Base-by-base conservation (phyloP, 192 early-diverging fungal genomes). In the Coemansia furcata region DNA sequence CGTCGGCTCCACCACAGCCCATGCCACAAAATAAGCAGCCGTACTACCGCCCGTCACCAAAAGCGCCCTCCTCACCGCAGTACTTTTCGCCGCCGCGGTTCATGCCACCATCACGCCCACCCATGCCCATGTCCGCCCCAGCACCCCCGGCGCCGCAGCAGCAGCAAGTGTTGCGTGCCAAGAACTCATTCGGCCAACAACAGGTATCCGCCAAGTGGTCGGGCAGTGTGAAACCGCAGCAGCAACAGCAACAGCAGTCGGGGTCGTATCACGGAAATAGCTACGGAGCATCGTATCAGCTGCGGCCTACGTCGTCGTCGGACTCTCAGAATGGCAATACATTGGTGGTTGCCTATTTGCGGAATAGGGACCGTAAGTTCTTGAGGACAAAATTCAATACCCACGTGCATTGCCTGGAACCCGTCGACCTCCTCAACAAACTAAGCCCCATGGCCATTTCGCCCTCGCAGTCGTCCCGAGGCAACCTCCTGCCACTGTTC, bases 401-500 rank as follows among this genome's bases (percentile, higher is more conserved):
- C 0, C 65, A 68, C 57, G 66, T 70, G 37, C 73, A 81, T 49
- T 81, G 78, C 43, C 65, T 81, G 21, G 68, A 76, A 39, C 71
- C 78, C 2, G 78, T 81, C 23, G 58, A 62, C 1, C 68, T 81
- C 33, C 40, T 81, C 7, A 60, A 61, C 63, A 67, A 65, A 63
- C 32, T 60, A 14, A 6, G 49, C 35, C 35, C 21, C 17, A 19
- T 33, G 37, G 33, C 54, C 8, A 63, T 52, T 23, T 49, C 54
- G 10, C 35, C 37, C 6, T n/a, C 39, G 29, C 35, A 60, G 46
- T 62, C 36, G 6, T 61, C 50, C 1, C 70, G 66, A 33, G 78
- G 78, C 12, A 81, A 75, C 21, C 17, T 81, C 64, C 62, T 70
- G 35, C 78, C 78, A 8, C 55, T 81, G 54, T 81, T 67, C 65